A percentile compares a stretch with the other conserved stretches of the same genome.
These are phyloP conservation scores for Tetrapisispora phaffii DNA, from an alignment of 805 yeast species.

Conservation along the genomic window DNA sequence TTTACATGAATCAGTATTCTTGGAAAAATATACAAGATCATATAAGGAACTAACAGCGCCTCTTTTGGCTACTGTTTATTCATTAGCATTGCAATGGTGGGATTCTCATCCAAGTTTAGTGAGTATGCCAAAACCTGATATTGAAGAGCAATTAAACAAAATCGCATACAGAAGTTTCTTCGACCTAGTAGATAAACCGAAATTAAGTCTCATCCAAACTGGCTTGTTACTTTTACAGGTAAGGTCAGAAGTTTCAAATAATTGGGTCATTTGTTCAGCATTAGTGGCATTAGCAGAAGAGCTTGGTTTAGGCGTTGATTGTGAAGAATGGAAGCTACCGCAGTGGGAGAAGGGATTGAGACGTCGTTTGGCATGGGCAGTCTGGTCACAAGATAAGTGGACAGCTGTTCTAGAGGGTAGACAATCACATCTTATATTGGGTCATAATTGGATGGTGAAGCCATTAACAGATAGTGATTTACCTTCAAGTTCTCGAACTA, in stretches of 20 bases:
- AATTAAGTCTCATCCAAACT: slow-evolving; percentile 84
- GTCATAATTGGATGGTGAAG: slow-evolving; percentile 71
- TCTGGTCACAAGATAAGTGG: slow-evolving; percentile 89
- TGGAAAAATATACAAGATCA: slow-evolving; percentile 84
- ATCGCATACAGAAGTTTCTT: slow-evolving; percentile 56
- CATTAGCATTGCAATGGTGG: slow-evolving; percentile 91
- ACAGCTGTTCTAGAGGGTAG: slow-evolving; percentile 68
- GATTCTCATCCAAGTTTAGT: slow-evolving; percentile 59
- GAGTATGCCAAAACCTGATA: slow-evolving; percentile 68
- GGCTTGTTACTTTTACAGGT: slow-evolving; percentile 68
- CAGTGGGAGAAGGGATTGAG: slow-evolving; percentile 91
- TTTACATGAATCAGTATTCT: slow-evolving; percentile 78
- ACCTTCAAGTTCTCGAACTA: slow-evolving; percentile 49
- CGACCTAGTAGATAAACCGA: slow-evolving; percentile 76
- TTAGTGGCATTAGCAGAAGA: slow-evolving; percentile 85
- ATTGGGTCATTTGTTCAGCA: slow-evolving; percentile 80
- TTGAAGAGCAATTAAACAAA: slow-evolving; percentile 51
- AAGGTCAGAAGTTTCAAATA: slow-evolving; percentile 48
- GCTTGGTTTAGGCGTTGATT: slow-evolving; percentile 82
- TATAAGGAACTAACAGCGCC: slow-evolving; percentile 91
- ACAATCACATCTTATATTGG: slow-evolving; percentile 69
- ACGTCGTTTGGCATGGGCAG: slow-evolving; percentile 91
- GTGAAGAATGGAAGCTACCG: slow-evolving; percentile 84
- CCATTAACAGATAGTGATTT: slow-evolving; percentile 62
- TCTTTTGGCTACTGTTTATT: slow-evolving; percentile 79